phyloP scores from a whole-genome alignment of 495 filamentous ascomycete species.

The Aspergillus wentii region DNA sequence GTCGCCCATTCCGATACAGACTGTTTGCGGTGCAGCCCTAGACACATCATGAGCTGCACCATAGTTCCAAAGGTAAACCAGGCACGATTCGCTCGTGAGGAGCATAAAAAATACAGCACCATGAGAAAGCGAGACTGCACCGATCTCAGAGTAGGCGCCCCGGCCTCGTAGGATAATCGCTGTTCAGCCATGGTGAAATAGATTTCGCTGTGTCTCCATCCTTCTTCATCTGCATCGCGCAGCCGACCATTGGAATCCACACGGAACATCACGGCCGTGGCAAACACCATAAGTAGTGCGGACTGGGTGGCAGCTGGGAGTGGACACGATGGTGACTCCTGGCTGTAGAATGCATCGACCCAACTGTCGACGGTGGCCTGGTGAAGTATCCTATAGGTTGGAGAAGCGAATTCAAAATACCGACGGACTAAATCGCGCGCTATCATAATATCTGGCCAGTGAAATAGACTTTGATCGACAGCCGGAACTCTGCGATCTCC shows the following conservation, averaged over 20 bases:
- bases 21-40: constrained; percentile 19
- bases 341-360: constrained; percentile 10
- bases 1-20: neutral
- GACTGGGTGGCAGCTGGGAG: constrained; percentile 5
- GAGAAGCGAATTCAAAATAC: constrained; percentile 30
- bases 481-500: constrained; percentile 17
- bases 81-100: constrained; percentile 22
- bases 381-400: constrained; percentile 25
- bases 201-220: constrained; percentile 16
- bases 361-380: constrained; percentile 17
- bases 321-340: neutral
- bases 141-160: constrained; percentile 14
- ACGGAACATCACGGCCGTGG: constrained; percentile 16
- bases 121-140: constrained; percentile 22
- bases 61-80: constrained; percentile 26
- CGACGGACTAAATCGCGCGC: constrained; percentile 16
- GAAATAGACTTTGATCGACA: constrained; percentile 9
- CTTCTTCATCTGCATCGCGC: constrained; percentile 9
- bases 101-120: constrained; percentile 22
- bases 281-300: constrained; percentile 17
- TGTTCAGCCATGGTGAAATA: constrained; percentile 20
- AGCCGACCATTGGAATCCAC: constrained; percentile 7
- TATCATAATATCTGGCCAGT: constrained; percentile 14
- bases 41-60: constrained; percentile 24
- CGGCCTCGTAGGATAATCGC: constrained; percentile 14